Evolutionary conservation across 1,139 yeast genomes (phyloP), one percentile per base, ranked within the genome.

Genomic region (Fermentozyma sake): DNA sequence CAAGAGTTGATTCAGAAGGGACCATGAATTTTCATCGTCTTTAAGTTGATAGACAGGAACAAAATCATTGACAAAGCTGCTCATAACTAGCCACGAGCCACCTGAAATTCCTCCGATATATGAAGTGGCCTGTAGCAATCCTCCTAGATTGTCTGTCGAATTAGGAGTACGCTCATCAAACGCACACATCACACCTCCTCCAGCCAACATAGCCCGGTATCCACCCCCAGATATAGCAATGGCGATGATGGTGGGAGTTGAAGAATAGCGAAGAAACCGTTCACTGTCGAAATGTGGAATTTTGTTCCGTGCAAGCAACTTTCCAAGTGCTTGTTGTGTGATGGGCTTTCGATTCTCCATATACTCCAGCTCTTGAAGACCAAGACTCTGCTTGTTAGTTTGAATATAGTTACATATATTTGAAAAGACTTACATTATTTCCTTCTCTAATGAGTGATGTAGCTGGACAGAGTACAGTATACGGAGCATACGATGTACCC

Each of bases 151-250:
- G 1, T 37, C 23, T 1, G 51, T 46, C 0, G 61, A 37, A 6
- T 58, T 51, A 14, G 61, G 53, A 1, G 68, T 58, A 26, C 78
- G 44, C 4, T 40, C 42, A 41, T 79, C 81, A 43, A 73, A 57
- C 0, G 81, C 82, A 7, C 62, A 45, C 1, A 79, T 32, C 10
- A 70, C 63, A 1, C 91, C 91, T 2, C 80, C 80, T 2, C 81
- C 82, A 3, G 71, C 66, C 8, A 81, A 47, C 75, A 81, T 72
- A 1, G 89, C 72, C 34, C 89, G 55, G 41, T 76, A 79, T 0
- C 87, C 86, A 7, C 91, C 91, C 4, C 91, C 91, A 4, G 87
- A 79, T 16, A 81, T 48, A 0, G 83, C 77, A 7, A 79, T 36
- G 0, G 78, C 81, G 9, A 77, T 58, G 6, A 47, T 54, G 0